Evolutionary conservation across 176 grass and related monocot genomes (phyloP).

Genomic region (Zoysia japonica): DNA sequence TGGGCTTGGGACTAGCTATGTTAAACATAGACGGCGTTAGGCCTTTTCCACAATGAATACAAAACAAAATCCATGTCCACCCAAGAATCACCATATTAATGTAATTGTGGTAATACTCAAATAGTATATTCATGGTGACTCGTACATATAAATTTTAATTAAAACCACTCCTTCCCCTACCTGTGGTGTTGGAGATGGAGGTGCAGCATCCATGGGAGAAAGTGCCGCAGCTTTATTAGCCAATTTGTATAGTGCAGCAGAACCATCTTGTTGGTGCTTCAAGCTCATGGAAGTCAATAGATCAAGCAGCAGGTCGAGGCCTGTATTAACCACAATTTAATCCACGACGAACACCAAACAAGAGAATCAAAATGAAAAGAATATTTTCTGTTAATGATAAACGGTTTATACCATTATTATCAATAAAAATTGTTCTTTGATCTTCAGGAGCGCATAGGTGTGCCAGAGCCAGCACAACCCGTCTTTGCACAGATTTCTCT

Average conservation of each 20-base stretch:
- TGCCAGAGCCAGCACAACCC: constrained; percentile 94
- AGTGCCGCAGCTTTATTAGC: constrained; percentile 92
- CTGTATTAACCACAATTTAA: constrained; percentile 57
- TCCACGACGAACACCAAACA: constrained; percentile 9
- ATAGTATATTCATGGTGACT: background rate
- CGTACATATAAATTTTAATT: background rate
- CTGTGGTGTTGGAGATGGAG: constrained; percentile 94
- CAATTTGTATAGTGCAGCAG: constrained; percentile 86
- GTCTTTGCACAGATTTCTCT: constrained; percentile 87
- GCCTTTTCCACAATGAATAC: constrained; percentile 6
- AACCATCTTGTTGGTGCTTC: constrained; percentile 95
- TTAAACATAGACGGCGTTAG: no score
- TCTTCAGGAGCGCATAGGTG: constrained; percentile 90
- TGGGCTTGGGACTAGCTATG: no score
- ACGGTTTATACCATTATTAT: constrained; percentile 75
- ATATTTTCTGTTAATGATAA: constrained; percentile 13
- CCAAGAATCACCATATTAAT: background rate
- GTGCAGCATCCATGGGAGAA: constrained; percentile 90
- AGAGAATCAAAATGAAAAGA: constrained; percentile 8
- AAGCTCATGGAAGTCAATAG: constrained; percentile 70
- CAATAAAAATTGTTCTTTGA: constrained; percentile 93
- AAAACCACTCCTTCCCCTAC: constrained; percentile 39
- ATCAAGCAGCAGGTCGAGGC: constrained; percentile 90
- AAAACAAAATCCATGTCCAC: constrained; percentile 3
- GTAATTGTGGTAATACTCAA: constrained; percentile 24